phyloP scores from a whole-genome alignment of 352 stramenopile genomes.

The Thalassiosira livingstoniorum region DNA sequence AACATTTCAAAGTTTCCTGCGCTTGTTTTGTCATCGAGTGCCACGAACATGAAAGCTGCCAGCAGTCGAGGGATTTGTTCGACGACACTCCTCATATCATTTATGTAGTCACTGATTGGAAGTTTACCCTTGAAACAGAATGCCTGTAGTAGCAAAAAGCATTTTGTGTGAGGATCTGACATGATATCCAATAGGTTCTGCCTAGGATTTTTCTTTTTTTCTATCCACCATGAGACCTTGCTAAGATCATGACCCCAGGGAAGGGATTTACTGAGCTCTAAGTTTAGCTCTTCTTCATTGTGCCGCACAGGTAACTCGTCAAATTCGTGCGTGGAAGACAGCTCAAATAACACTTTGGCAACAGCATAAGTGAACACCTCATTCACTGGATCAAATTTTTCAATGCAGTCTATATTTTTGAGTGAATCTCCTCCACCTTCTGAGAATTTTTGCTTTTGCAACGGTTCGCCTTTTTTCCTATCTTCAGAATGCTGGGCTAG shows the following conservation, averaged over 20 bases:
- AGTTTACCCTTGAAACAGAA: conserved; percentile 91
- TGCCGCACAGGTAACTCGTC: conserved; percentile 95
- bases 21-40: conserved; percentile 58
- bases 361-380: conserved; percentile 51
- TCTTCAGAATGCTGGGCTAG: conserved; percentile 52
- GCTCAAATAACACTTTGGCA: conserved; percentile 76
- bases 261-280: conserved; percentile 85
- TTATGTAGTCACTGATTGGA: conserved; percentile 98
- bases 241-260: conserved; percentile 80
- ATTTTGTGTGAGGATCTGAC: conserved; percentile 80
- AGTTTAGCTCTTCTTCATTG: conserved; percentile 96
- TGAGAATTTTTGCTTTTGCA: conserved; percentile 26
- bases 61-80: conserved; percentile 96
- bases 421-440: conserved; percentile 26
- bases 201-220: conserved; percentile 38
- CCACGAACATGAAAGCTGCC: conserved; percentile 88
- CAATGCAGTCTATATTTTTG: conserved; percentile 39
- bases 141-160: conserved; percentile 93
- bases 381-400: conserved; percentile 38
- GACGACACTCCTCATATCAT: conserved; percentile 95
- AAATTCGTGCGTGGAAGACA: conserved; percentile 90
- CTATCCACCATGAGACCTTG: conserved; percentile 60
- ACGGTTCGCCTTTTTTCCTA: conserved; percentile 1
- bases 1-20: conserved; percentile 79
- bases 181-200: conserved; percentile 76